phyloP scores from a whole-genome alignment of 2,329 filamentous ascomycete genomes.

The Clathrospora elynae region DNA sequence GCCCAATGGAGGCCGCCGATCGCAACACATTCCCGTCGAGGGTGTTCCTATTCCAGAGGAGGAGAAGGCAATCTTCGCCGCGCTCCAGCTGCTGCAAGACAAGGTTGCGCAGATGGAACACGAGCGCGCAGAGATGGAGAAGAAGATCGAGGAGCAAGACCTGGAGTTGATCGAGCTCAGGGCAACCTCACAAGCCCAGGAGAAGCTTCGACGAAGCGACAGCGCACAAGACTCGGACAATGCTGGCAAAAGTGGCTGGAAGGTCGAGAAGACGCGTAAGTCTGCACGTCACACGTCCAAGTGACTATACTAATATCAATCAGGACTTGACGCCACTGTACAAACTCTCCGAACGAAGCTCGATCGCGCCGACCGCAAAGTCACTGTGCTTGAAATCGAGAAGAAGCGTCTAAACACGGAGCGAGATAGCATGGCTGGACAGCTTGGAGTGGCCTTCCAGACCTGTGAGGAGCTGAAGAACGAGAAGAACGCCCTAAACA shows the following conservation, averaged over 20 bases:
- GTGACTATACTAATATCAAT: constrained; percentile 15
- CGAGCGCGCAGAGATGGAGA: constrained; percentile 59
- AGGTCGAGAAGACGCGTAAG: constrained; percentile 63
- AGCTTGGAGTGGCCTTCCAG: constrained; percentile 65
- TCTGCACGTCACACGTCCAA: constrained; percentile 13
- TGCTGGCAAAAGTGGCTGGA: constrained; percentile 44
- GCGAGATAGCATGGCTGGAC: constrained; percentile 67
- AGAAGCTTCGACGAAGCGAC: constrained; percentile 51
- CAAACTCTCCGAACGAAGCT: constrained; percentile 65
- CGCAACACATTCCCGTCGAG: constrained; percentile 56
- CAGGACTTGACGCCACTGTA: constrained; percentile 65
- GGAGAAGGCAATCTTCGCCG: constrained; percentile 67
- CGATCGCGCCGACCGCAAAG: constrained; percentile 66
- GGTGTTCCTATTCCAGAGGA: constrained; percentile 63
- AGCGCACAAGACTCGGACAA: constrained; percentile 57
- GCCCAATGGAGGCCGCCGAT: constrained; percentile 34
- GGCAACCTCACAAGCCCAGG: constrained; percentile 52
- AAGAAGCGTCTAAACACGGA: constrained; percentile 67
- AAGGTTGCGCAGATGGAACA: constrained; percentile 62
- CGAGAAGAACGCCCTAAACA: constrained; percentile 50
- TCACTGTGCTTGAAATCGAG: constrained; percentile 66
- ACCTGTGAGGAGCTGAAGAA: constrained; percentile 59
- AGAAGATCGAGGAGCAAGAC: constrained; percentile 57
- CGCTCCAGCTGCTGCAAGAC: constrained; percentile 62
- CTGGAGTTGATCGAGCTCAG: constrained; percentile 59